Evolutionary conservation across 805 yeast species (phyloP).

Genomic region (Zygosaccharomyces rouxii): DNA sequence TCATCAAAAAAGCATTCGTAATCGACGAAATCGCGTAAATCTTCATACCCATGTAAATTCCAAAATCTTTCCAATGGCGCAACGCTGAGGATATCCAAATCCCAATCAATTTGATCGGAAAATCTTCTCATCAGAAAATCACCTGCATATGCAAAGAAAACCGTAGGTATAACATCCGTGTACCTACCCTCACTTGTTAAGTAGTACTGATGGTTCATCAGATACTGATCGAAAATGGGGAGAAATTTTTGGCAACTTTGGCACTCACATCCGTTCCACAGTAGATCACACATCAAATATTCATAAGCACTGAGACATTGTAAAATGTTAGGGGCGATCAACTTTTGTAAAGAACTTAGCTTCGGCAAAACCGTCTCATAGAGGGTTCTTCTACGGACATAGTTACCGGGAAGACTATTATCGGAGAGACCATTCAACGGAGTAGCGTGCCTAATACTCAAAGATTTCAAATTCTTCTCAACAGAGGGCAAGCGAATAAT

Average conservation of each 20-base stretch:
- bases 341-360: slow-evolving; percentile 38
- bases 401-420: slow-evolving; percentile 75
- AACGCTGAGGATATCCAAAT: slow-evolving; percentile 29
- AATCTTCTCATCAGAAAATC: slow-evolving; percentile 40
- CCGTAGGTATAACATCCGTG: slow-evolving; percentile 59
- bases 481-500: slow-evolving; percentile 36
- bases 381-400: slow-evolving; percentile 51
- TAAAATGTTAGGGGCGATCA: slow-evolving; percentile 57
- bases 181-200: slow-evolving; percentile 42
- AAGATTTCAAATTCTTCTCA: slow-evolving; percentile 32
- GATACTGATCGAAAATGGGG: slow-evolving; percentile 51
- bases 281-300: slow-evolving; percentile 58
- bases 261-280: slow-evolving; percentile 80
- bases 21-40: slow-evolving; percentile 39
- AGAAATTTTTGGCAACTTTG: slow-evolving; percentile 47
- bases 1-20: slow-evolving; percentile 43
- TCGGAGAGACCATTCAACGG: slow-evolving; percentile 52
- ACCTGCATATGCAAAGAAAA: slow-evolving; percentile 51
- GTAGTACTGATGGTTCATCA: slow-evolving; percentile 61
- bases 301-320: slow-evolving; percentile 65
- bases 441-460: slow-evolving; percentile 55
- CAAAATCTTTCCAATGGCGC: slow-evolving; percentile 39
- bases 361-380: slow-evolving; percentile 48
- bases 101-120: slow-evolving; percentile 24
- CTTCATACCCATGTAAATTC: slow-evolving; percentile 48